Base-by-base conservation (phyloP, 164 flowering plant species). In the Aristolochia contorta region DNA sequence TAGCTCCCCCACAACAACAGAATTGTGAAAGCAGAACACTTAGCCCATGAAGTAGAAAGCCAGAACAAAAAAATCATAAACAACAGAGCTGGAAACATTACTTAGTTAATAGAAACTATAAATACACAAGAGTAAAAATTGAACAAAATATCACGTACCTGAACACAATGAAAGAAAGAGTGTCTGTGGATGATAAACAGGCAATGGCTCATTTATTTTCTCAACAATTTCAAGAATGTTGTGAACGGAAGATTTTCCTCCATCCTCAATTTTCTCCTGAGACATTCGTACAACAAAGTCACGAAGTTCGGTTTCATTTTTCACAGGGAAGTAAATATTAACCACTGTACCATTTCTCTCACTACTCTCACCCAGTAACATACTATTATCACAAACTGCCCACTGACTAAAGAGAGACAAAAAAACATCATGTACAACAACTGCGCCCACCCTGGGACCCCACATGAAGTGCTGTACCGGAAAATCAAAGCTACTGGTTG, bases 131-230 rank as follows among this genome's bases (percentile, higher is more conserved):
- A 37, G 14, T 18, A 49, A 49, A 13, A 49, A 0, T 2, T 49
- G 15, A 49, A 49, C 51, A 48, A 48, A 5, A 37, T 3, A 21
- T 21, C 13, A 30, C 30, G 59, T 82, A 94, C 99, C 99, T 80
- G 93, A 74, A 75, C 52, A 71, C 47, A 94, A 62, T 75, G 81
- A 85, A 65, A 66, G 53, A 47, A 87, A 71, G 57, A 94, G 86
- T 37, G 84, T 79, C 63, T 82, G 78, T 15, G 99, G 95, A 62
- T 89, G 95, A 79, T 84, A 82, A 50, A 74, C 60, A 69, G 93
- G 85, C 60, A 89, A 69, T 65, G 84, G 67, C 64, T 84, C 86
- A 57, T 73, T 50, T 18, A 85, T 64, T 56, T 64, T 74, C 62
- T 83, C 89, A 15, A 72, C 80, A 25, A 80, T 65, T 68, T 84